Evolutionary conservation across 2,329 filamentous ascomycete species (phyloP).

Genomic region (Ophiostoma australiae): DNA sequence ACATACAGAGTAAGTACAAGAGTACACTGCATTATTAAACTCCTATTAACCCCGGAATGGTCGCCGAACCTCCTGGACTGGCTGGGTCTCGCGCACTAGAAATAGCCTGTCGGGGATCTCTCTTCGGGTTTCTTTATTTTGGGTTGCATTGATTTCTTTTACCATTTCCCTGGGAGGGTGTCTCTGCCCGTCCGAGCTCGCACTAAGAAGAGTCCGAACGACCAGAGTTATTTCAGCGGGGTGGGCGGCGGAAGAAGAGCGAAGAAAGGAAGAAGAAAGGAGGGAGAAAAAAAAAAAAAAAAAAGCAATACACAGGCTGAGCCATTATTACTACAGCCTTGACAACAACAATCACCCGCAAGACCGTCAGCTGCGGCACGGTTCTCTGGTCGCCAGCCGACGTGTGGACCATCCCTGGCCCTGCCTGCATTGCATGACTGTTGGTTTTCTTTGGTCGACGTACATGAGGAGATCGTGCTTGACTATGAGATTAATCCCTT

Average conservation of each 20-base stretch:
- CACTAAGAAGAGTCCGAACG: neutral
- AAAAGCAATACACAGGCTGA: neutral
- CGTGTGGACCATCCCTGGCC: neutral
- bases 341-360: neutral
- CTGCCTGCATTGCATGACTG: neutral
- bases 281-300: neutral
- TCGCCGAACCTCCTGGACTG: neutral
- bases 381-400: neutral
- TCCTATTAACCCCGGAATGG: neutral
- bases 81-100: neutral
- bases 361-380: neutral
- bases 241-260: neutral
- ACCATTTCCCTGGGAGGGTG: neutral
- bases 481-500: no score
- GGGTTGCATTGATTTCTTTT: neutral
- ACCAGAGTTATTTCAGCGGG: neutral
- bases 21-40: neutral
- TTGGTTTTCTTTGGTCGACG: neutral
- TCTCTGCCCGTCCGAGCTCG: neutral
- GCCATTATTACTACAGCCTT: no score
- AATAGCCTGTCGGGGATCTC: neutral
- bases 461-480: neutral
- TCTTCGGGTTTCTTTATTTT: neutral
- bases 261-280: neutral
- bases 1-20: no score